phyloP scores from a whole-genome alignment of 768 basidiomycete species.

The Mycena crocata region DNA sequence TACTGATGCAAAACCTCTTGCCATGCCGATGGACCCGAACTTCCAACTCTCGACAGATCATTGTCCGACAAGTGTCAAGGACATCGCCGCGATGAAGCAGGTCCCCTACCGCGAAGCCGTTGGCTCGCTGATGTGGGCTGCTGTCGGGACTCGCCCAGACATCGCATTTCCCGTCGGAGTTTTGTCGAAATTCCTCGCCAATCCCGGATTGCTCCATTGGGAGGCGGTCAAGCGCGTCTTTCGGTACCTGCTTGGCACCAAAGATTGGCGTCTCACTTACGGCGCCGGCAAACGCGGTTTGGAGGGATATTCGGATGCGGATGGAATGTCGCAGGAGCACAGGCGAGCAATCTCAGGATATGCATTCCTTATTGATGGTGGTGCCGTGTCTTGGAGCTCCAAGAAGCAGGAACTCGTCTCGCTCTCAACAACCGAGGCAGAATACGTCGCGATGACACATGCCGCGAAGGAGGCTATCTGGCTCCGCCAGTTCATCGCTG shows the following conservation, averaged over 20 bases:
- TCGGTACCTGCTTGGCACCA: slow-evolving; percentile 9
- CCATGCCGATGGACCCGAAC: slow-evolving; percentile 19
- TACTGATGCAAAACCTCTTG: neutral
- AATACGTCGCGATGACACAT: neutral
- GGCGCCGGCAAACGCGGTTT: neutral
- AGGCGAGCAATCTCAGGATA: slow-evolving; percentile 13
- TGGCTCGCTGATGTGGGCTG: slow-evolving; percentile 14
- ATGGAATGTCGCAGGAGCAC: slow-evolving; percentile 6
- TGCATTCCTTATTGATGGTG: neutral
- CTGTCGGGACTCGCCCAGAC: slow-evolving; percentile 10
- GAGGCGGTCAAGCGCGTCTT: slow-evolving; percentile 14
- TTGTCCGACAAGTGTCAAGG: neutral
- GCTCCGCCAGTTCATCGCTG: neutral
- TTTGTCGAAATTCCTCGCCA: slow-evolving; percentile 8
- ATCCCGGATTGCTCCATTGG: slow-evolving; percentile 17
- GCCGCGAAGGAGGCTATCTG: neutral
- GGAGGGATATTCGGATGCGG: slow-evolving; percentile 7
- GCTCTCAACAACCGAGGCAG: neutral
- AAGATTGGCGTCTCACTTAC: slow-evolving; percentile 6
- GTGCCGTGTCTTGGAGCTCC: neutral
- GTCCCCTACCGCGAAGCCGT: slow-evolving; percentile 9
- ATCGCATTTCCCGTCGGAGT: neutral
- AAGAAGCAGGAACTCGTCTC: neutral
- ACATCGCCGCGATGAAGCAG: slow-evolving; percentile 5
- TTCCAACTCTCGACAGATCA: neutral